These are phyloP conservation scores for Pistacia atlantica DNA, from an alignment of 345 rosid genomes.

Conservation along the genomic window DNA sequence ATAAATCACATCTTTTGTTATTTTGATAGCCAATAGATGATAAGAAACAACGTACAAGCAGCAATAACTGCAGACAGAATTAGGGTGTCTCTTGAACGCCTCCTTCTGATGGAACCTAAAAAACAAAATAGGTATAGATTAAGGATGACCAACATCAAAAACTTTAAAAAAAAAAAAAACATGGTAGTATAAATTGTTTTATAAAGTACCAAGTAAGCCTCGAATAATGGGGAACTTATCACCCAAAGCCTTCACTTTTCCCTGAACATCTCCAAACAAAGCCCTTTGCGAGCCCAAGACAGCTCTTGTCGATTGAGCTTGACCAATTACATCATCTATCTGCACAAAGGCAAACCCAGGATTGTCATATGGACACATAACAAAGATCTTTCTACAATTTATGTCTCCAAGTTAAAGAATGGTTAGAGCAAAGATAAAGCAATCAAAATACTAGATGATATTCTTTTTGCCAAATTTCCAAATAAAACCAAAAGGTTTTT, in stretches of 20 bases:
- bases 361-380: constrained; percentile 7
- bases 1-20: constrained; percentile 30
- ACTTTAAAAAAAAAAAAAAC: background rate
- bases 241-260: constrained; percentile 83
- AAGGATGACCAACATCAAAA: constrained; percentile 4
- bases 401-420: background rate
- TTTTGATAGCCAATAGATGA: constrained; percentile 93
- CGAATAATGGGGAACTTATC: constrained; percentile 90
- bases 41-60: constrained; percentile 88
- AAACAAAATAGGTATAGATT: constrained; percentile 10
- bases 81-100: constrained; percentile 81
- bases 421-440: background rate
- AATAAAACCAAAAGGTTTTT: background rate
- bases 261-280: constrained; percentile 89
- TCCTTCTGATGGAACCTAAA: constrained; percentile 85
- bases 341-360: constrained; percentile 31
- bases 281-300: constrained; percentile 87
- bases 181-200: constrained; percentile 1
- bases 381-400: background rate
- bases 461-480: background rate
- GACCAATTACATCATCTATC: constrained; percentile 96
- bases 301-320: constrained; percentile 92
- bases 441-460: background rate
- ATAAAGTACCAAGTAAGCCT: constrained; percentile 75
- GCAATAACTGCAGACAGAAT: constrained; percentile 92